These are phyloP conservation scores for Cokeromyces recurvatus DNA, from an alignment of 371 early-diverging fungal genomes.

Conservation along the genomic window DNA sequence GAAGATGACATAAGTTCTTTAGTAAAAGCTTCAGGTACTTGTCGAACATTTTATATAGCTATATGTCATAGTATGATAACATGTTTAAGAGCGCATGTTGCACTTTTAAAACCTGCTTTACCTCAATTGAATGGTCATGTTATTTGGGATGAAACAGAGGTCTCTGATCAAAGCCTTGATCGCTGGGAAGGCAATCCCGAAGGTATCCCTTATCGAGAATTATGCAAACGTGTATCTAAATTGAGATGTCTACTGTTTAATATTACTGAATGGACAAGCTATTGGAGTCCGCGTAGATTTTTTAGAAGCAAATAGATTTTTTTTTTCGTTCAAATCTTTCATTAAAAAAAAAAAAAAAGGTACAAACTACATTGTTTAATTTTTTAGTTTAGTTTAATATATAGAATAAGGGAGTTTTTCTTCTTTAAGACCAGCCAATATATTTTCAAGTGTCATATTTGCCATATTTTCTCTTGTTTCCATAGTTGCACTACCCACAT, in stretches of 20 bases:
- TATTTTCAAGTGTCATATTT: slow-evolving; percentile 32
- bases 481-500: slow-evolving; percentile 77
- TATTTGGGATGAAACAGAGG: slow-evolving; percentile 8
- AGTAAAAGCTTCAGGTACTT: slow-evolving; percentile 16
- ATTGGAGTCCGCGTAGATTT: too few relatives aligned
- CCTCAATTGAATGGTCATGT: slow-evolving; percentile 13
- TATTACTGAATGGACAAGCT: slow-evolving; percentile 20
- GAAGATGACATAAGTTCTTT: slow-evolving; percentile 11
- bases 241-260: slow-evolving; percentile 3
- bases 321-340: too few relatives aligned
- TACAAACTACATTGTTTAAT: too few relatives aligned
- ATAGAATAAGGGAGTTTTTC: slow-evolving; percentile 21
- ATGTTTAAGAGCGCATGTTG: slow-evolving; percentile 12
- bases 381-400: too few relatives aligned
- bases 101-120: slow-evolving; percentile 11
- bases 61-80: slow-evolving; percentile 19
- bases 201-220: slow-evolving; percentile 19
- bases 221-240: slow-evolving; percentile 8
- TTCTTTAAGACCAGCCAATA: slow-evolving; percentile 20
- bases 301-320: too few relatives aligned
- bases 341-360: too few relatives aligned
- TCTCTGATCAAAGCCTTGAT: slow-evolving; percentile 11
- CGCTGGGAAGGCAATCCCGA: slow-evolving; percentile 18
- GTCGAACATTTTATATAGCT: slow-evolving; percentile 26
- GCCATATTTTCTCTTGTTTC: slow-evolving; percentile 86